These are phyloP conservation scores for Annulohypoxylon maeteangense DNA, from an alignment of 495 filamentous ascomycete species.

Conservation along the genomic window DNA sequence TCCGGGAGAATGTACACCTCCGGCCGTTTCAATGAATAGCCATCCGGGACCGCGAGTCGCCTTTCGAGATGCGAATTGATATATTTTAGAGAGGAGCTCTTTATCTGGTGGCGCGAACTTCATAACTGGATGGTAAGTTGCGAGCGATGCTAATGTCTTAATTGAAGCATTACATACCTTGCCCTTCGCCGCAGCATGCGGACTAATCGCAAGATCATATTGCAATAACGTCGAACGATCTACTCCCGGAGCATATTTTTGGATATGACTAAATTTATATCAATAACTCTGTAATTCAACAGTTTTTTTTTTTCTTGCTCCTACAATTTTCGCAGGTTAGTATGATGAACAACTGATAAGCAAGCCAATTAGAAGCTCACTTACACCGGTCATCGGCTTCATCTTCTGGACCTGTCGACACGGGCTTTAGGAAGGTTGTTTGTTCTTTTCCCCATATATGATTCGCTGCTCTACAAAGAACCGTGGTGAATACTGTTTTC, in stretches of 20 bases:
- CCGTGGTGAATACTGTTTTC: slow-evolving; percentile 78
- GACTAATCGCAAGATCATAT: slow-evolving; percentile 76
- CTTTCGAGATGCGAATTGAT: slow-evolving; percentile 54
- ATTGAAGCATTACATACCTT: slow-evolving; percentile 40
- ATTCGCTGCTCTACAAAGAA: slow-evolving; percentile 70
- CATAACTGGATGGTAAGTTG: slow-evolving; percentile 10
- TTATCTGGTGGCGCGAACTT: slow-evolving; percentile 59
- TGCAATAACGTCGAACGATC: slow-evolving; percentile 67
- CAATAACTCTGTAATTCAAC: slow-evolving; percentile 19
- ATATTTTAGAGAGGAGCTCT: slow-evolving; percentile 58
- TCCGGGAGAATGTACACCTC: slow-evolving; percentile 77
- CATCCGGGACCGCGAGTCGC: slow-evolving; percentile 55
- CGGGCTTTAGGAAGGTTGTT: slow-evolving; percentile 75
- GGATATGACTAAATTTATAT: slow-evolving; percentile 63
- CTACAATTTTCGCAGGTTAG: slow-evolving; percentile 24
- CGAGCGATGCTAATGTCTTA: not conserved
- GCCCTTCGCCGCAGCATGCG: slow-evolving; percentile 71
- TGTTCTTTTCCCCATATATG: slow-evolving; percentile 54
- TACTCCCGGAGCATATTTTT: slow-evolving; percentile 62
- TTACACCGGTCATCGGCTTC: slow-evolving; percentile 75
- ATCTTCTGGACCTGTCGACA: slow-evolving; percentile 74
- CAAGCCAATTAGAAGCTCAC: not conserved
- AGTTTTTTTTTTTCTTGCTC: not conserved
- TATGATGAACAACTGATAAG: not conserved
- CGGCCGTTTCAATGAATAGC: slow-evolving; percentile 78